Evolutionary conservation across 2,329 filamentous ascomycete species (phyloP).

Genomic region (Aspergillus unguis): DNA sequence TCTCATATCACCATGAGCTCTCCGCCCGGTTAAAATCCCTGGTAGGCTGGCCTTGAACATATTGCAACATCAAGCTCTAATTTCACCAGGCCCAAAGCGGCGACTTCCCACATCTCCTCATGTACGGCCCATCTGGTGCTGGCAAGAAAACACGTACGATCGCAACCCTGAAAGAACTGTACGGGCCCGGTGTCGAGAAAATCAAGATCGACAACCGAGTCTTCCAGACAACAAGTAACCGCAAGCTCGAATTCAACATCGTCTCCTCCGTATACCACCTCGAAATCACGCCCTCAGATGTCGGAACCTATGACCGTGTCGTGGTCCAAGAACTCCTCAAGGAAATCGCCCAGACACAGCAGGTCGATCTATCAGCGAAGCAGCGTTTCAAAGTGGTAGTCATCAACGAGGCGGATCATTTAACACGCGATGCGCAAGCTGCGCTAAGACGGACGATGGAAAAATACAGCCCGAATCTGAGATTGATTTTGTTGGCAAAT

Average conservation of each 20-base stretch:
- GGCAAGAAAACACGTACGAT: slow-evolving; percentile 98
- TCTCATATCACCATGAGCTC: slow-evolving; percentile 85
- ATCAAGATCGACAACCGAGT: slow-evolving; percentile 98
- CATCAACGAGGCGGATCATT: slow-evolving; percentile 96
- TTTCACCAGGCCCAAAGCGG: slow-evolving; percentile 77
- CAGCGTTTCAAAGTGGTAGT: slow-evolving; percentile 98
- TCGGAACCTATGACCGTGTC: slow-evolving; percentile 93
- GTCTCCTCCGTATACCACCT: slow-evolving; percentile 96
- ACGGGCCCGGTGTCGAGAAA: slow-evolving; percentile 95
- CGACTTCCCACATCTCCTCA: slow-evolving; percentile 95
- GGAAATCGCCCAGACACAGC: slow-evolving; percentile 97
- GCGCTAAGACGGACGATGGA: slow-evolving; percentile 96
- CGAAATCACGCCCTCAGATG: slow-evolving; percentile 95
- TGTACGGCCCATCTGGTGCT: slow-evolving; percentile 93
- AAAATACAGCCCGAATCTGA: slow-evolving; percentile 94
- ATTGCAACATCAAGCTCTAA: neutral
- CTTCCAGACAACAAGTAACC: slow-evolving; percentile 92
- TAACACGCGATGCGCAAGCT: slow-evolving; percentile 91
- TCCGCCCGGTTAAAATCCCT: slow-evolving; percentile 83
- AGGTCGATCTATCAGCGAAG: slow-evolving; percentile 87
- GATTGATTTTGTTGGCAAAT: slow-evolving; percentile 88
- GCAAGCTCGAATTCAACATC: slow-evolving; percentile 99
- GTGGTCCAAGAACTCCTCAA: slow-evolving; percentile 95
- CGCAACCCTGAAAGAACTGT: slow-evolving; percentile 90
- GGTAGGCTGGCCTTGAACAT: slow-evolving; percentile 49